phyloP scores from a whole-genome alignment of 371 early-diverging fungal genomes.

The Polyrhizophydium stewartii region DNA sequence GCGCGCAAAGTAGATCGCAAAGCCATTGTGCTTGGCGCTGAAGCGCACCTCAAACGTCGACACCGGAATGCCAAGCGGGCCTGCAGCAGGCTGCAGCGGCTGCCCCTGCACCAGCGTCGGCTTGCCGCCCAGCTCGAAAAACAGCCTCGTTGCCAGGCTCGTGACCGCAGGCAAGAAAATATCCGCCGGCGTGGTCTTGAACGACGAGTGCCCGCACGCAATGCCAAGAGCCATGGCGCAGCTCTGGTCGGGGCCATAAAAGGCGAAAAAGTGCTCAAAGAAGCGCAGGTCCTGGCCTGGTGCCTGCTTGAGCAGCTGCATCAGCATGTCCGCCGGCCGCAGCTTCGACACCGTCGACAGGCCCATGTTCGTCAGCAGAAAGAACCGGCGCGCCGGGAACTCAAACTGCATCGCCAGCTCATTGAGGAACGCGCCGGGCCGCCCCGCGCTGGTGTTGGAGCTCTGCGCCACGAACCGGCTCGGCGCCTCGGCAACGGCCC shows the following conservation, averaged over 20 bases:
- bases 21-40: slow-evolving; percentile 72
- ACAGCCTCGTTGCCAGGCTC: slow-evolving; percentile 37
- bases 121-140: slow-evolving; percentile 63
- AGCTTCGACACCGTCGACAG: slow-evolving; percentile 40
- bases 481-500: slow-evolving; percentile 66
- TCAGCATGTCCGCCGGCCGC: slow-evolving; percentile 71
- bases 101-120: slow-evolving; percentile 24
- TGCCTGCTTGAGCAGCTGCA: slow-evolving; percentile 39
- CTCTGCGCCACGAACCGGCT: not conserved
- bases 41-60: slow-evolving; percentile 43
- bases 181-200: not conserved
- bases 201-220: slow-evolving; percentile 34
- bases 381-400: slow-evolving; percentile 58
- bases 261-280: slow-evolving; percentile 52
- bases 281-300: slow-evolving; percentile 23
- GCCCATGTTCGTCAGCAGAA: slow-evolving; percentile 62
- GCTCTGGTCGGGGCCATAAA: slow-evolving; percentile 57
- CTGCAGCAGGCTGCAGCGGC: slow-evolving; percentile 2
- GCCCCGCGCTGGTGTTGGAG: slow-evolving; percentile 16
- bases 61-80: slow-evolving; percentile 46
- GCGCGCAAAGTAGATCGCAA: slow-evolving; percentile 70
- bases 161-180: not conserved
- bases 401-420: slow-evolving; percentile 63
- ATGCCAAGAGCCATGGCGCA: slow-evolving; percentile 75
- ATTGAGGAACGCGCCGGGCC: slow-evolving; percentile 35